Conservation (phyloP, 1,284 basidiomycete species). For the Cutaneotrichosporon sp. region DNA sequence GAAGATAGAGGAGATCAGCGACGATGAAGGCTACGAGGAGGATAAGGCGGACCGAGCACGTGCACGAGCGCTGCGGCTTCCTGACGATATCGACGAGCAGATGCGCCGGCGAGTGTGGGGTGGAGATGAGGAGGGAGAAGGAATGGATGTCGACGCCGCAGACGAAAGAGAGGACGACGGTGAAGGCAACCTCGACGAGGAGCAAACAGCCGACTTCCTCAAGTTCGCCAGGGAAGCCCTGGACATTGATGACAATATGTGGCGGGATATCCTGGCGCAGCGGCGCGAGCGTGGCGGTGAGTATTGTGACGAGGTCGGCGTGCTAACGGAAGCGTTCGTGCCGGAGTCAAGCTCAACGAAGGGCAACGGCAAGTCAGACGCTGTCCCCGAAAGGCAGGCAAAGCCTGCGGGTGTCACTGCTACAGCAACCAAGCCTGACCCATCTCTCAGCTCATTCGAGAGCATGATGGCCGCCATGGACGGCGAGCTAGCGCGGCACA, state of each 20-base stretch:
- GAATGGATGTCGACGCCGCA: slow-evolving; percentile 73
- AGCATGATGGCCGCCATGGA: slow-evolving; percentile 94
- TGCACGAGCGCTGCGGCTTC: slow-evolving; percentile 47
- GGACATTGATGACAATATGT: slow-evolving; percentile 77
- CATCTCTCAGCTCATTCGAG: slow-evolving; percentile 83
- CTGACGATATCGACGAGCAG: slow-evolving; percentile 75
- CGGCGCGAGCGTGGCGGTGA: slow-evolving; percentile 60
- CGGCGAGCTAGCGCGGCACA: slow-evolving; percentile 57
- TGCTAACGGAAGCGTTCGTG: slow-evolving; percentile 11
- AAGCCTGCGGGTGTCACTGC: too few relatives aligned
- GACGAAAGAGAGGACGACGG: slow-evolving; percentile 74
- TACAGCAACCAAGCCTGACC: slow-evolving; percentile 48
- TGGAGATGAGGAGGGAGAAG: slow-evolving; percentile 47
- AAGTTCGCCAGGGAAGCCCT: slow-evolving; percentile 84
- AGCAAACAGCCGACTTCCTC: slow-evolving; percentile 77
- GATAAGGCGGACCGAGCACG: slow-evolving; percentile 15
- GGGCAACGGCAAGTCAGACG: neutral
- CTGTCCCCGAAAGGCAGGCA: too few relatives aligned
- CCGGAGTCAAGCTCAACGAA: neutral
- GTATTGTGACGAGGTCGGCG: neutral
- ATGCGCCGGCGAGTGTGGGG: slow-evolving; percentile 77
- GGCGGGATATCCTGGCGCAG: slow-evolving; percentile 72
- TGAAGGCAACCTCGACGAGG: neutral
- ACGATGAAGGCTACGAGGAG: slow-evolving; percentile 21
- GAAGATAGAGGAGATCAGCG: slow-evolving; percentile 31